Conservation (phyloP, 2,329 filamentous ascomycete genomes). For the Scortechinia acanthostroma region DNA sequence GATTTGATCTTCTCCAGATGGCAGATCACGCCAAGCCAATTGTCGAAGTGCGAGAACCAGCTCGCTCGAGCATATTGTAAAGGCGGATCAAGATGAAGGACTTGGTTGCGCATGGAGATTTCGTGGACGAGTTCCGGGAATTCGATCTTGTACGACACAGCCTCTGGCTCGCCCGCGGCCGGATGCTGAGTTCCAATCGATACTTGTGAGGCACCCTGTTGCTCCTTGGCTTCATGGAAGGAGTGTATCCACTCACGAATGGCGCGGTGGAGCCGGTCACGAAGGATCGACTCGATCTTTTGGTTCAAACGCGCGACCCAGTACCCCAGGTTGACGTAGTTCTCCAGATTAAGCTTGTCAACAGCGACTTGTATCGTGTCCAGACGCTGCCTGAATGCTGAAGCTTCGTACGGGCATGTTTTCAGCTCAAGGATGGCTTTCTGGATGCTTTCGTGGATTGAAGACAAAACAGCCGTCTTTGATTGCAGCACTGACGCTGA, state of each 20-base stretch:
- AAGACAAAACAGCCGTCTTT: slow-evolving; percentile 73
- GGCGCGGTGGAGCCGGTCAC: slow-evolving; percentile 76
- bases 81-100: slow-evolving; percentile 92
- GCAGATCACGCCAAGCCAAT: slow-evolving; percentile 89
- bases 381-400: slow-evolving; percentile 73
- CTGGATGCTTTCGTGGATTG: slow-evolving; percentile 65
- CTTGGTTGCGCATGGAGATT: slow-evolving; percentile 94
- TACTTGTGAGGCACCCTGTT: slow-evolving; percentile 34
- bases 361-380: slow-evolving; percentile 85
- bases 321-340: slow-evolving; percentile 83
- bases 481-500: slow-evolving; percentile 81
- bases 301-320: slow-evolving; percentile 87
- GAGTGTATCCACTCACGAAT: slow-evolving; percentile 80
- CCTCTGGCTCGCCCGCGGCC: slow-evolving; percentile 26
- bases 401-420: slow-evolving; percentile 73
- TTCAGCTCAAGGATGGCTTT: slow-evolving; percentile 78
- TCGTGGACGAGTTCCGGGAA: slow-evolving; percentile 73
- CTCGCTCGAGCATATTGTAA: slow-evolving; percentile 84
- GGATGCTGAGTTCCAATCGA: slow-evolving; percentile 41
- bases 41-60: slow-evolving; percentile 87
- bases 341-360: slow-evolving; percentile 92
- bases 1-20: slow-evolving; percentile 91
- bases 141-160: slow-evolving; percentile 30
- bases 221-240: slow-evolving; percentile 56
- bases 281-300: slow-evolving; percentile 74